phyloP scores from a whole-genome alignment of 2,329 filamentous ascomycete genomes.

The Trichoderma lentiforme region DNA sequence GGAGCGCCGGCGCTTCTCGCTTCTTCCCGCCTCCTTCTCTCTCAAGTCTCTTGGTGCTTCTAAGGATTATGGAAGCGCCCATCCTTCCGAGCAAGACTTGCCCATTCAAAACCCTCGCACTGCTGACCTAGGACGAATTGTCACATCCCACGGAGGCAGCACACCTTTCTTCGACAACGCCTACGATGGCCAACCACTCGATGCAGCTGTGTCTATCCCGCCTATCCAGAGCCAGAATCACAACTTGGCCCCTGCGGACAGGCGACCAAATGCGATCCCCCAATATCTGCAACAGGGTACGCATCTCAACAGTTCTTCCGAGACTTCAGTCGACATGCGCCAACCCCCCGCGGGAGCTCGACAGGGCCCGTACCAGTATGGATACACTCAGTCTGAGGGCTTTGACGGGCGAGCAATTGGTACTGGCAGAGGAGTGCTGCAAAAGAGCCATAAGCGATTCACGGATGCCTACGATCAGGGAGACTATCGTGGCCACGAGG shows the following conservation, averaged over 20 bases:
- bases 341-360: slow-evolving; percentile 39
- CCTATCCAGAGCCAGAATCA: slow-evolving; percentile 38
- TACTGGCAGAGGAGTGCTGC: slow-evolving; percentile 57
- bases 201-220: slow-evolving; percentile 34
- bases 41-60: slow-evolving; percentile 59
- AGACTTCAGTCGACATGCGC: slow-evolving; percentile 51
- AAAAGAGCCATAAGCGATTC: slow-evolving; percentile 86
- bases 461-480: slow-evolving; percentile 83
- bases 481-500: slow-evolving; percentile 63
- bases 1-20: slow-evolving; percentile 64
- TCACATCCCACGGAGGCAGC: slow-evolving; percentile 36
- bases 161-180: slow-evolving; percentile 40
- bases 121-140: slow-evolving; percentile 30
- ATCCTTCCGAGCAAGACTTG: slow-evolving; percentile 48
- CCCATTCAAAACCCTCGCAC: slow-evolving; percentile 46
- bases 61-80: slow-evolving; percentile 48
- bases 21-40: slow-evolving; percentile 63
- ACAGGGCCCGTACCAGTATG: slow-evolving; percentile 43
- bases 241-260: slow-evolving; percentile 39
- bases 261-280: slow-evolving; percentile 44
- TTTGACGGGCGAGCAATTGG: slow-evolving; percentile 40
- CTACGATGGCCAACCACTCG: slow-evolving; percentile 37
- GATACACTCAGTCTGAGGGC: slow-evolving; percentile 42
- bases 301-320: slow-evolving; percentile 50
- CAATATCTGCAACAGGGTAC: slow-evolving; percentile 44